A percentile compares a stretch with the other conserved stretches of the same genome.
Conservation (phyloP, 2,329 filamentous ascomycete genomes). For the Pezicula carpinea region DNA sequence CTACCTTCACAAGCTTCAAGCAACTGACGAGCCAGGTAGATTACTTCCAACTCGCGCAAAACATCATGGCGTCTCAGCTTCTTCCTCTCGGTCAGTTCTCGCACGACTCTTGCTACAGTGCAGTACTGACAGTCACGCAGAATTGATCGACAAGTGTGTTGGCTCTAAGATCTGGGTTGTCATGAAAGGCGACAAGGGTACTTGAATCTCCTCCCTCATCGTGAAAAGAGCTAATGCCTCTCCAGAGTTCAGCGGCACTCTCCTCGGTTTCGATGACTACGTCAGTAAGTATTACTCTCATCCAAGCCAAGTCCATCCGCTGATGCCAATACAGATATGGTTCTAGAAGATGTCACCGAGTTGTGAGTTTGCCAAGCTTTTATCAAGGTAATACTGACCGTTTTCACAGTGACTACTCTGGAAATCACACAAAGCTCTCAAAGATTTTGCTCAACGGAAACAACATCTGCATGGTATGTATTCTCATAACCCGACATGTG, state of each 20-base stretch:
- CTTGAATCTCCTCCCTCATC: constrained; percentile 8
- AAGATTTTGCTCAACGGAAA: constrained; percentile 98
- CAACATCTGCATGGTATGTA: constrained; percentile 92
- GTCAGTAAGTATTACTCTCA: constrained; percentile 74
- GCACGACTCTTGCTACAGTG: neutral
- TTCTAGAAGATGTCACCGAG: constrained; percentile 93
- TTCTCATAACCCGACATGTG: neutral
- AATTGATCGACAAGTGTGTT: constrained; percentile 98
- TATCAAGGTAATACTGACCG: constrained; percentile 3
- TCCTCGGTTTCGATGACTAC: constrained; percentile 97
- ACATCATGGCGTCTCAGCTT: constrained; percentile 27
- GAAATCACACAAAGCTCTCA: constrained; percentile 79
- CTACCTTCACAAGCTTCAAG: neutral
- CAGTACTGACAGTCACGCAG: constrained; percentile 41
- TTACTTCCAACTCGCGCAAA: neutral
- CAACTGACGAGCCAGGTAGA: neutral
- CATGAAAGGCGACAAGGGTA: constrained; percentile 99
- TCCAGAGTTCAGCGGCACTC: constrained; percentile 88
- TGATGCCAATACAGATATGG: constrained; percentile 70
- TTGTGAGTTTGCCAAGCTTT: constrained; percentile 55
- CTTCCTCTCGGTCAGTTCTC: constrained; percentile 24
- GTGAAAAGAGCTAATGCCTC: neutral
- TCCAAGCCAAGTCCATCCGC: neutral
- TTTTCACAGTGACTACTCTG: constrained; percentile 81
- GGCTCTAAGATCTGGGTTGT: constrained; percentile 97